Evolutionary conservation across 2,329 filamentous ascomycete species (phyloP).

Genomic region (Colletotrichum somersetense): DNA sequence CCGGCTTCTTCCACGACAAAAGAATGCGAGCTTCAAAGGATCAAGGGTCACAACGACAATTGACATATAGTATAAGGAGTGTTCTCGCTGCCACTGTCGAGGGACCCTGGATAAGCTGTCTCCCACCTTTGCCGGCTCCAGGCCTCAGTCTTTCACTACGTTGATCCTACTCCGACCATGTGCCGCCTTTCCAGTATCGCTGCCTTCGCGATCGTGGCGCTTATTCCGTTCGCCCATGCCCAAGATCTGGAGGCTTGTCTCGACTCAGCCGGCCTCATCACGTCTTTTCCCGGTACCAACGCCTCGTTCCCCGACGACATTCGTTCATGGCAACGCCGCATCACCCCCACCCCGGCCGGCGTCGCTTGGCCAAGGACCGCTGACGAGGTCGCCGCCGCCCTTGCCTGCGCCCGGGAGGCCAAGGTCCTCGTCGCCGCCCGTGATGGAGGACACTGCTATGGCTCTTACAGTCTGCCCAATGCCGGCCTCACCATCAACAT

Average conservation of each 20-base stretch:
- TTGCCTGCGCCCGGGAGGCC: constrained; percentile 39
- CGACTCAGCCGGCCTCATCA: constrained; percentile 37
- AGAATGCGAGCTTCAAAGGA: neutral
- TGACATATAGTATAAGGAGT: neutral
- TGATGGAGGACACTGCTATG: constrained; percentile 40
- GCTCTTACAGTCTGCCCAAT: constrained; percentile 33
- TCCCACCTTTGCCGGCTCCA: constrained; percentile 1
- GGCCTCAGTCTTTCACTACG: constrained; percentile 27
- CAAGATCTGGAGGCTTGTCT: constrained; percentile 36
- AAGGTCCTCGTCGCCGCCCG: constrained; percentile 38
- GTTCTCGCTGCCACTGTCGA: neutral
- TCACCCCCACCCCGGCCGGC: constrained; percentile 38
- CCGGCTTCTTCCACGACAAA: neutral
- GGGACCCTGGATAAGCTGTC: neutral
- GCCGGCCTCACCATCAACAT: constrained; percentile 40
- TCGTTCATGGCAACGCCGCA: constrained; percentile 38
- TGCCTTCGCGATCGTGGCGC: constrained; percentile 21
- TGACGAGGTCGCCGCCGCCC: constrained; percentile 37
- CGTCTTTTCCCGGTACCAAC: constrained; percentile 36
- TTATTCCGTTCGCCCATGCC: constrained; percentile 12
- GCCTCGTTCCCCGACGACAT: constrained; percentile 35
- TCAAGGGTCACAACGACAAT: neutral
- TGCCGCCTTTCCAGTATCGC: constrained; percentile 19
- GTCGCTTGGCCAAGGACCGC: constrained; percentile 38
- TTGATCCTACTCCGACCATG: constrained; percentile 6